Conservation (phyloP, 345 rosid genomes). For the Xanthoceras sorbifolium region DNA sequence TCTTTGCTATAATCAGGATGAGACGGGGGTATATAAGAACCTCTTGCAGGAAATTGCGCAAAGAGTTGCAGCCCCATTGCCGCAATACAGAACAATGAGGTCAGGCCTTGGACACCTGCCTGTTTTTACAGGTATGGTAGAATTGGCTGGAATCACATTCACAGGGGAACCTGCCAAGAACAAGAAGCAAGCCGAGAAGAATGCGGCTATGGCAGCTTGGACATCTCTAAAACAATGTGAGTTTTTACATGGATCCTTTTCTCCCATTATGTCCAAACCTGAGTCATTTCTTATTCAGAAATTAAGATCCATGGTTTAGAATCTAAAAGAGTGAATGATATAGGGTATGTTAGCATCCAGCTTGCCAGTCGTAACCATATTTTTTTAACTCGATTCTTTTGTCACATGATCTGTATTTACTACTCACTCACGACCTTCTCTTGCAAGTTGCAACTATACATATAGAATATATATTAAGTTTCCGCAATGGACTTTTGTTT, state of each 20-base stretch:
- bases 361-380: neutral
- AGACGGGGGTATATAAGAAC: conserved; percentile 98
- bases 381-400: neutral
- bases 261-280: neutral
- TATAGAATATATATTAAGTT: neutral
- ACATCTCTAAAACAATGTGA: conserved; percentile 87
- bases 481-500: neutral
- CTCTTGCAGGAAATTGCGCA: conserved; percentile 96
- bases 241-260: conserved; percentile 17
- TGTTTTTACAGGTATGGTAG: conserved; percentile 93
- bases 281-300: neutral
- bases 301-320: neutral
- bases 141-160: conserved; percentile 87
- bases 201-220: conserved; percentile 99
- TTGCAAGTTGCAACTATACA: neutral
- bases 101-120: conserved; percentile 98
- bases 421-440: neutral
- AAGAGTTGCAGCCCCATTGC: conserved; percentile 92
- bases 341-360: neutral
- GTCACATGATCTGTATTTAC: neutral
- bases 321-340: neutral
- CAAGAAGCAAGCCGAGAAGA: conserved; percentile 98
- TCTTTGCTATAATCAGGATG: conserved; percentile 62
- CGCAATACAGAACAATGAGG: conserved; percentile 82
- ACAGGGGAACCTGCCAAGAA: conserved; percentile 94